A percentile compares a stretch with the other conserved stretches of the same genome.
These are phyloP conservation scores for Pythium brachiatum DNA, from an alignment of 352 stramenopile species.

Conservation along the genomic window DNA sequence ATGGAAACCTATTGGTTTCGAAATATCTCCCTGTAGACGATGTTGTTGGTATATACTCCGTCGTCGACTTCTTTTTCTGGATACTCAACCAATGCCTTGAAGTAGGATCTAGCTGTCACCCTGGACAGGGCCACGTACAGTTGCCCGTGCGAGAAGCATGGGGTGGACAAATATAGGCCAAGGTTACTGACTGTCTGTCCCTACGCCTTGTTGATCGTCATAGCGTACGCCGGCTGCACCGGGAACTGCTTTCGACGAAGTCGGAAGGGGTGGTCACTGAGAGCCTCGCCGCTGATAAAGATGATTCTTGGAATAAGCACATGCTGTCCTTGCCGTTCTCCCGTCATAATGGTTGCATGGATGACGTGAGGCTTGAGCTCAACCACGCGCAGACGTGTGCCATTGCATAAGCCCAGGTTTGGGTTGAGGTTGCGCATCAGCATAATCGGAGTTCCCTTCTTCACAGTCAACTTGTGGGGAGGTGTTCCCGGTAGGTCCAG, in stretches of 20 bases:
- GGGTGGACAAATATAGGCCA: conserved; percentile 11
- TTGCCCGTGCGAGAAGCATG: conserved; percentile 24
- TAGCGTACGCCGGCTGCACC: conserved; percentile 15
- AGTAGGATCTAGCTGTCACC: conserved; percentile 9
- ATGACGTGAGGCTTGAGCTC: conserved; percentile 27
- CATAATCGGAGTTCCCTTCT: conserved; percentile 26
- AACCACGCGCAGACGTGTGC: conserved; percentile 24
- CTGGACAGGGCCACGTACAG: conserved; percentile 26
- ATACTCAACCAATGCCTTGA: conserved; percentile 18
- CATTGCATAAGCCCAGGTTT: conserved; percentile 27
- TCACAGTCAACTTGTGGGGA: conserved; percentile 30
- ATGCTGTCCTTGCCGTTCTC: conserved; percentile 9
- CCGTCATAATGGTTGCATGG: conserved; percentile 32
- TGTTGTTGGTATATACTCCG: conserved; percentile 20
- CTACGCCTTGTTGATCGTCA: conserved; percentile 28
- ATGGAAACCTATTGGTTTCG: background rate
- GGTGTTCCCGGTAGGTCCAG: conserved; percentile 28
- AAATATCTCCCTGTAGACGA: conserved; percentile 12
- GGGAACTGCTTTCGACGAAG: conserved; percentile 18
- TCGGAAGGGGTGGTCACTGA: conserved; percentile 11
- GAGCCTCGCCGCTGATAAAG: conserved; percentile 7
- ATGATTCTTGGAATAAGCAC: conserved; percentile 28
- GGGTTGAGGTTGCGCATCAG: conserved; percentile 35
- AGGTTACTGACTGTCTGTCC: conserved; percentile 21
- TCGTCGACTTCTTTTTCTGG: conserved; percentile 5